Base-by-base conservation (phyloP, 139 green algal species). In the Micromonas commoda region DNA sequence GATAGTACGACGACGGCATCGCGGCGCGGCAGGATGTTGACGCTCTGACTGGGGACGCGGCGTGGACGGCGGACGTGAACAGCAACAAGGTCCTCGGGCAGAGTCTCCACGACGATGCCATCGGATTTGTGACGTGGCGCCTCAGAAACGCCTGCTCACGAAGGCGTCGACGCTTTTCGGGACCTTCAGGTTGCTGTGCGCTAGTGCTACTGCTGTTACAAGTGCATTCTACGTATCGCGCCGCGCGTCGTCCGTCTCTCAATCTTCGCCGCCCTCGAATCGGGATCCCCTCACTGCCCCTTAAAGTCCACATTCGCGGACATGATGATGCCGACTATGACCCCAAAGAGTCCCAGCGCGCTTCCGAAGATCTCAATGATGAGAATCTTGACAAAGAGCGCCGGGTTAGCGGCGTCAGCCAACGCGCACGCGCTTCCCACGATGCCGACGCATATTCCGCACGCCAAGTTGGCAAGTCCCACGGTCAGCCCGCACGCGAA, bases 351-450 rank as follows among this genome's bases (percentile, higher is more conserved):
- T 1, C 92, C 94, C 51, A 98, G 83, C 1, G 94, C 94, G 32
- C 87, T 94, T 26, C 93, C 96, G 85, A 99, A 99, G 74, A 99
- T 99, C 88, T 99, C 96, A 77, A 99, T 93, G n/a, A 99, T 93
- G 20, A 99, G 86, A 78, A 99, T 99, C 85, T 99, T 99, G 0
- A 99, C 96, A 85, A 99, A 99, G 3, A 99, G 86, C 0, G 96
- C 95, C 3, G 89, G 89, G 84, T 99, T 98, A 54, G 96, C 92
- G 0, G 96, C 96, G 80, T 99, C 96, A 3, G 96, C 96, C 19
- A 99, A 83, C 0, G 96, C 96, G 38, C 92, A 96, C 57, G 86
- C 92, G 88, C 90, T 97, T 26, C 96, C 96, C 34, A 99, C 92
- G 28, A 98, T 93, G 26, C 96, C 96, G n/a, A 99, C 96, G 79